Percentiles rank a stretch among this genome's conserved stretches.
Evolutionary conservation across 495 filamentous ascomycete species (phyloP).

Genomic region (Daldinia childiae): DNA sequence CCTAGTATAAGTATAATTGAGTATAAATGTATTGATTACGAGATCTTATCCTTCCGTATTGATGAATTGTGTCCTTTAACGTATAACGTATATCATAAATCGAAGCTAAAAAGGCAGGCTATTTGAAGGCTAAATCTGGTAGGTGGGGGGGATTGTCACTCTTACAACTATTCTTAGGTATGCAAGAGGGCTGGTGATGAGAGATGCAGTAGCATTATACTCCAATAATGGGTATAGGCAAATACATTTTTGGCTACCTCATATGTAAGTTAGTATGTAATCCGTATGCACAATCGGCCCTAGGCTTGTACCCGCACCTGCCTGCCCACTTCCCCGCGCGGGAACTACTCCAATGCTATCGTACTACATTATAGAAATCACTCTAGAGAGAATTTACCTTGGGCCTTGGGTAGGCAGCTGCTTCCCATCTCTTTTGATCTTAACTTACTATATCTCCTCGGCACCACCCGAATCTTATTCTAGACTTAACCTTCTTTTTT

Average conservation of each 20-base stretch:
- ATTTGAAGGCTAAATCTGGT: constrained; percentile 18
- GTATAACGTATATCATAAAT: not conserved
- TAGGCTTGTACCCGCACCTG: constrained; percentile 34
- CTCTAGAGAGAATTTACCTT: constrained; percentile 6
- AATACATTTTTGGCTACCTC: constrained; percentile 5
- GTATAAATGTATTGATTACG: not conserved
- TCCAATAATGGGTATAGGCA: constrained; percentile 24
- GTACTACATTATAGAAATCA: not conserved
- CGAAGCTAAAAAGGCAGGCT: not conserved
- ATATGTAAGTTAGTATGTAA: too few relatives aligned
- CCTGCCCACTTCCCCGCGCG: constrained; percentile 43
- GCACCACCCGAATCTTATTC: constrained; percentile 14
- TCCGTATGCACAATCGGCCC: constrained; percentile 25
- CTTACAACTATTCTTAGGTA: constrained; percentile 28
- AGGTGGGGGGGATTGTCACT: constrained; percentile 23
- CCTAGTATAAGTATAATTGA: not conserved
- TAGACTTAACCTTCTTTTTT: constrained; percentile 2
- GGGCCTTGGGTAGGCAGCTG: constrained; percentile 5
- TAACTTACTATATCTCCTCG: constrained; percentile 24
- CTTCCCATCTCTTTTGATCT: constrained; percentile 20
- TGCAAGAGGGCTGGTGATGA: constrained; percentile 20
- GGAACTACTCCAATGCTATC: constrained; percentile 24
- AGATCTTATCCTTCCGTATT: not conserved
- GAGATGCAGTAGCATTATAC: constrained; percentile 30
- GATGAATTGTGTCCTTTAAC: not conserved